These are phyloP conservation scores for Apocynum venetum DNA, from an alignment of 257 asterid species.

Conservation along the genomic window DNA sequence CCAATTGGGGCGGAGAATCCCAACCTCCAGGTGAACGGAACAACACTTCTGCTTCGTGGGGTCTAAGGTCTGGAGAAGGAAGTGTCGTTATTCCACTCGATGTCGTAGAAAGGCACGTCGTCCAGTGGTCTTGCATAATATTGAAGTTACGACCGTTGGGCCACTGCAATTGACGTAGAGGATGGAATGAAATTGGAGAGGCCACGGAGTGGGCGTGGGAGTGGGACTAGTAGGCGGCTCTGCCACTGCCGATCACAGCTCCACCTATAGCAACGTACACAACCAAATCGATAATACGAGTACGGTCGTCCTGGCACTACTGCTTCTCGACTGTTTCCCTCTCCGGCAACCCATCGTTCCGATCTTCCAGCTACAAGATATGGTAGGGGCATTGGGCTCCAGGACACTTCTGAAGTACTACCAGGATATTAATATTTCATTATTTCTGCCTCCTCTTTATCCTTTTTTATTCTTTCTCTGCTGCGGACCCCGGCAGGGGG, in stretches of 20 bases:
- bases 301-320: neutral
- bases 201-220: conserved; percentile 69
- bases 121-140: conserved; percentile 67
- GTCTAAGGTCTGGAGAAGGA: conserved; percentile 44
- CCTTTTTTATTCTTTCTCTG: too few species aligned
- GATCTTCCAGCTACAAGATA: neutral
- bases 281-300: neutral
- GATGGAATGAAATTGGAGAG: conserved; percentile 75
- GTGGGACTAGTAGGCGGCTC: neutral
- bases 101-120: conserved; percentile 34
- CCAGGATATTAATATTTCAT: too few species aligned
- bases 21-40: conserved; percentile 47
- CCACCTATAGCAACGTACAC: neutral
- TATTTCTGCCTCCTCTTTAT: too few species aligned
- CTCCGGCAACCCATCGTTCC: neutral
- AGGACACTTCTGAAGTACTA: too few species aligned
- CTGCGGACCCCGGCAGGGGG: too few species aligned
- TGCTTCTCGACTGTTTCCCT: neutral
- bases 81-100: conserved; percentile 80
- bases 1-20: conserved; percentile 80
- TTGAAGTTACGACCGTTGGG: conserved; percentile 82
- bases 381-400: too few species aligned
- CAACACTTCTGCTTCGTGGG: conserved; percentile 35
- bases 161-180: conserved; percentile 58
- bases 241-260: neutral